These are phyloP conservation scores for Melaleuca alternifolia DNA, from an alignment of 345 rosid species.

Conservation along the genomic window DNA sequence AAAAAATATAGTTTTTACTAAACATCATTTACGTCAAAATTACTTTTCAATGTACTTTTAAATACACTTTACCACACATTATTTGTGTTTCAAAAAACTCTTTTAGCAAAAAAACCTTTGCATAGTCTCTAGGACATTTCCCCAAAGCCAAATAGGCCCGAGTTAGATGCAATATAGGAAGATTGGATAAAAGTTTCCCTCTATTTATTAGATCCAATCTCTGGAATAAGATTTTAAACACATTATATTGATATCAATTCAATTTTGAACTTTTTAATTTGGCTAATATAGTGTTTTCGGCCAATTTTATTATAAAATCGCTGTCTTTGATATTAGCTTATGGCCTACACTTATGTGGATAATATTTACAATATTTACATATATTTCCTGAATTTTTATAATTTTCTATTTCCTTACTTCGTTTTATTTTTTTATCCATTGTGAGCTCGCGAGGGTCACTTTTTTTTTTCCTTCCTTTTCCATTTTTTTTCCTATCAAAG, in stretches of 20 bases:
- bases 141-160: too few relatives aligned
- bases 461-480: too few relatives aligned
- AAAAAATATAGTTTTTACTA: too few relatives aligned
- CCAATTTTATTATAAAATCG: neutral
- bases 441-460: too few relatives aligned
- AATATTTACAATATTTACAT: neutral
- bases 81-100: too few relatives aligned
- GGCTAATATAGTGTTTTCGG: neutral
- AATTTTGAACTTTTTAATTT: neutral
- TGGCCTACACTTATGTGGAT: fast-evolving
- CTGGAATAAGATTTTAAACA: neutral
- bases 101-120: too few relatives aligned
- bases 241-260: neutral
- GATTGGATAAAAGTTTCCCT: neutral
- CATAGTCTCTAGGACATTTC: too few relatives aligned
- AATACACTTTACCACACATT: too few relatives aligned
- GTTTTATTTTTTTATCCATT: neutral
- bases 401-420: neutral
- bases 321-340: fast-evolving
- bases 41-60: too few relatives aligned
- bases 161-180: neutral
- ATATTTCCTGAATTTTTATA: neutral
- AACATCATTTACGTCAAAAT: too few relatives aligned
- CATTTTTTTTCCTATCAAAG: neutral
- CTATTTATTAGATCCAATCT: neutral